Base-by-base conservation (phyloP, 2,329 filamentous ascomycete species). In the Exophiala oligosperma region DNA sequence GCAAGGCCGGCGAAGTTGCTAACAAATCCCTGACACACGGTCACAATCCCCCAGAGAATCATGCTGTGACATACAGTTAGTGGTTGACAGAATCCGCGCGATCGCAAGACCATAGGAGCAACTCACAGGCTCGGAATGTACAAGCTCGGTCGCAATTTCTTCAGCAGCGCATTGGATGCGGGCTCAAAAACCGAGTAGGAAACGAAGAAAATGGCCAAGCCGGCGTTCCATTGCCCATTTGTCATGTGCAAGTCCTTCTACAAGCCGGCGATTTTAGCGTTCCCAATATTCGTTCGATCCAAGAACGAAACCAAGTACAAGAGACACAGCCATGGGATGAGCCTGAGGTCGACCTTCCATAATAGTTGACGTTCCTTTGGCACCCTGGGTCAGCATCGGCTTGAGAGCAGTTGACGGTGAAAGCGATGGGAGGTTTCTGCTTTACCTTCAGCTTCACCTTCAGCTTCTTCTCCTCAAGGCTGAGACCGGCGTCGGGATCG, bases 141-240 rank as follows among this genome's bases (percentile, higher is more conserved):
- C 95, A 53, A 91, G 74, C 47, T 86, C 89, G 0, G 91, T 91
- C 1, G 81, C 60, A 90, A 76, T 24, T 80, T 82, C 75, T 94
- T 95, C 57, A 96, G 84, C 23, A 95, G 74, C 47, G 92, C 78
- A 70, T 96, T 95, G 60, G 90, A 91, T 37, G 91, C 66, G 0
- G 74, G 75, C 66, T 93, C 91, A 17, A 35, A 21, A 29, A 40
- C 1, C 12, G 29, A 24, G 29, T 5, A 2, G 38, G 28, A 38
- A 37, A 63, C 79, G 64, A 81, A 80, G 67, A 83, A 83, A 65
- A 95, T 88, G 41, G 88, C 90, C 5, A 96, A 79, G 0, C 86
- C 82, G 41, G 55, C 58, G 26, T 65, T 63, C 43, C 64, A 66
- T 32, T 64, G 56, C 8, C 55, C 43, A 14, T 57, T 57, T 3